A percentile compares a stretch with the other conserved stretches of the same genome.
Conservation (phyloP, 176 grass and related monocot genomes). For the Sorghum bicolor region DNA sequence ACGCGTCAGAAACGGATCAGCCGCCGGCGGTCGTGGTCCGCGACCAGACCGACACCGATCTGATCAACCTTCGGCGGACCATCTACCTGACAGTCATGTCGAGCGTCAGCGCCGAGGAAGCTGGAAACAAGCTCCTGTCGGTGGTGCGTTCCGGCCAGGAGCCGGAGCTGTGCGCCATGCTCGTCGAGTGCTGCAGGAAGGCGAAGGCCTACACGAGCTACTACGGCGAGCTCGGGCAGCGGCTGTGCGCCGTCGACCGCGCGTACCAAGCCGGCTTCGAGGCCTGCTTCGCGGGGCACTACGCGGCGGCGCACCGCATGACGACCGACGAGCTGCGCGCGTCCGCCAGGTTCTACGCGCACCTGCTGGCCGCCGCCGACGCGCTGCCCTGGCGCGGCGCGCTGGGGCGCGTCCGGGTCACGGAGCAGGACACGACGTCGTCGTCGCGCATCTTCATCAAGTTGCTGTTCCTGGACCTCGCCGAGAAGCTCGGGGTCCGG, state of each 20-base stretch:
- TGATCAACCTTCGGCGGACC: conserved; percentile 33
- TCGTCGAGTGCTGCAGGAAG: conserved; percentile 61
- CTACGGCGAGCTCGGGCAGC: conserved; percentile 46
- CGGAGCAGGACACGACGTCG: conserved; percentile 39
- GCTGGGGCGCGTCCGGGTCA: not conserved
- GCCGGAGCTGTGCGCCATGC: conserved; percentile 60
- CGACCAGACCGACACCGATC: conserved; percentile 40
- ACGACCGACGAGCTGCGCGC: not conserved
- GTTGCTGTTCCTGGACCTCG: conserved; percentile 49
- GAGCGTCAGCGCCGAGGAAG: conserved; percentile 42
- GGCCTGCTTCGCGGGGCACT: not conserved
- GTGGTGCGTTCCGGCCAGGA: conserved; percentile 39
- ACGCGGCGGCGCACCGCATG: not conserved
- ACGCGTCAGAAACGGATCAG: not conserved
- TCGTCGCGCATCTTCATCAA: conserved; percentile 48
- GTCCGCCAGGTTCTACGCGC: not conserved
- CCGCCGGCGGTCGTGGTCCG: conserved; percentile 22
- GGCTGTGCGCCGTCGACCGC: conserved; percentile 25
- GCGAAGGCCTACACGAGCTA: conserved; percentile 46
- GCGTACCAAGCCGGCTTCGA: not conserved
- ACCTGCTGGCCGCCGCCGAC: not conserved
- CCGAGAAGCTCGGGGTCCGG: conserved; percentile 34
- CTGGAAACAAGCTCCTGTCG: conserved; percentile 45
- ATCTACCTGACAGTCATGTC: conserved; percentile 58
- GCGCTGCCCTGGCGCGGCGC: too few relatives aligned